These are phyloP conservation scores for Cicer pinnatifidum DNA, from an alignment of 306 rosid species.

Conservation along the genomic window DNA sequence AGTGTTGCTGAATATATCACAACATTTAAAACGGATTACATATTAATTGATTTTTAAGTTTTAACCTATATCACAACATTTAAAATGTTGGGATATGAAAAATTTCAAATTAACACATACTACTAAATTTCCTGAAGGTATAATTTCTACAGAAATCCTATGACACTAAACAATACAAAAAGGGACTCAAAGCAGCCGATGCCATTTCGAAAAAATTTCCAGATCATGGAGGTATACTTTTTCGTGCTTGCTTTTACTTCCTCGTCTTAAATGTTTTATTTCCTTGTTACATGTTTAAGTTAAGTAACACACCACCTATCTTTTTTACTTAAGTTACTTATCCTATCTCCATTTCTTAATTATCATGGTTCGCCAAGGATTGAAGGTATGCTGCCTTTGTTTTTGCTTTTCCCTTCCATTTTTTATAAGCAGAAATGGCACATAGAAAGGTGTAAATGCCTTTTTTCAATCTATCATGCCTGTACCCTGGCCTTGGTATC, in stretches of 20 bases:
- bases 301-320: background rate
- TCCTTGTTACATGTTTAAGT: conserved; percentile 13
- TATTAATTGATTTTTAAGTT: no score
- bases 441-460: background rate
- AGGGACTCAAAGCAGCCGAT: conserved; percentile 94
- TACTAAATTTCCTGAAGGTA: no score
- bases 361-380: conserved; percentile 69
- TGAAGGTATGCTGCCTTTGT: conserved; percentile 60
- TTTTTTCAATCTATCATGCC: conserved; percentile 9
- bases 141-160: conserved; percentile 74
- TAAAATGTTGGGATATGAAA: background rate
- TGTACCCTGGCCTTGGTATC: conserved; percentile 17
- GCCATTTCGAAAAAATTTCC: conserved; percentile 84
- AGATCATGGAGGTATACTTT: conserved; percentile 83
- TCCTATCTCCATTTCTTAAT: conserved; percentile 2
- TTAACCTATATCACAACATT: background rate
- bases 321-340: background rate
- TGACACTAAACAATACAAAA: conserved; percentile 95
- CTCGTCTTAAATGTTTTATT: conserved; percentile 1
- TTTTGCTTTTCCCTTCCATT: background rate
- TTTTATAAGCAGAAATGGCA: conserved; percentile 14
- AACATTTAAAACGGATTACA: no score
- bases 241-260: conserved; percentile 14
- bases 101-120: background rate
- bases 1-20: background rate